phyloP scores from a whole-genome alignment of 73 alveolate species.

The Paramecium sexaurelia region DNA sequence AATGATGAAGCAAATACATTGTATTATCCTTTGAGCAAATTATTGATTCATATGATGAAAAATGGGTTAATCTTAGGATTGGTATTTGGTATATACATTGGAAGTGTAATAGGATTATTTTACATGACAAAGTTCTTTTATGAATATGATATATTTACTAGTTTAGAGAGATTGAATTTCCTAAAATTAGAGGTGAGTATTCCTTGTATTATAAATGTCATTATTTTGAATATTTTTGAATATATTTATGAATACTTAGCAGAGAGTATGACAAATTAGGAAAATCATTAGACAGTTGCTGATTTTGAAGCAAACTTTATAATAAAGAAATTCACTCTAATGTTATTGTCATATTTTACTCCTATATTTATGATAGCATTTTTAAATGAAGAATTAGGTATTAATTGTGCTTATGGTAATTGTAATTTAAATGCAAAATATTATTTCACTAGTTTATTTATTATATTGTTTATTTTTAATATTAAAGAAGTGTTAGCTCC shows the following conservation, averaged over 20 bases:
- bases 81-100: conserved; percentile 34
- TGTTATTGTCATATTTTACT: conserved; percentile 19
- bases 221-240: conserved; percentile 31
- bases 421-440: conserved; percentile 48
- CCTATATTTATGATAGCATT: conserved; percentile 56
- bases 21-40: not conserved
- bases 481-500: not conserved
- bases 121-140: conserved; percentile 48
- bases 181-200: conserved; percentile 54
- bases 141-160: conserved; percentile 21
- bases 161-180: not conserved
- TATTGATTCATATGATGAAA: not conserved
- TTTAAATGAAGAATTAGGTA: conserved; percentile 12
- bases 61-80: conserved; percentile 1
- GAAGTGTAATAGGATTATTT: conserved; percentile 40
- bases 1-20: conserved; percentile 61
- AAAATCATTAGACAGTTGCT: conserved; percentile 61
- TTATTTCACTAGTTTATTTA: conserved; percentile 47
- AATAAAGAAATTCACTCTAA: conserved; percentile 31
- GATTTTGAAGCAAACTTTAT: conserved; percentile 59
- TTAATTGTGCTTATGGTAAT: conserved; percentile 58
- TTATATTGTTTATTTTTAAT: conserved; percentile 38
- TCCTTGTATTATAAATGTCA: conserved; percentile 59
- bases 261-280: conserved; percentile 48
- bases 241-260: conserved; percentile 47